Percentiles rank a stretch among this genome's conserved stretches.
These are phyloP conservation scores for Pachysandra terminalis DNA, from an alignment of 164 flowering plant genomes.

Conservation along the genomic window DNA sequence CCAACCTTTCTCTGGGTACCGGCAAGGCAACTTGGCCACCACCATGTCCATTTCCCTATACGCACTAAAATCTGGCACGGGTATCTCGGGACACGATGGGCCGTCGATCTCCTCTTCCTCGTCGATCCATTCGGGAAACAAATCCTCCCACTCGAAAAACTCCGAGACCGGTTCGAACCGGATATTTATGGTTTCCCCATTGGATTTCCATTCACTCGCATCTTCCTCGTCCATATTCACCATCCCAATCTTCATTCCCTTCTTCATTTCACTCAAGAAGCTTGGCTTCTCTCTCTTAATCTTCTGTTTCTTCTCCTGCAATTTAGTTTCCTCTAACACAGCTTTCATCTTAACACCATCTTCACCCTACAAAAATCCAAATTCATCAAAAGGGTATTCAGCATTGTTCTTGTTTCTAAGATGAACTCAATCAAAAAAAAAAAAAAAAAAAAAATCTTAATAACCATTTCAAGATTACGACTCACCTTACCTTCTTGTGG, in stretches of 20 bases:
- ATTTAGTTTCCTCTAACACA: conserved; percentile 33
- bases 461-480: conserved; percentile 7
- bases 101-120: conserved; percentile 79
- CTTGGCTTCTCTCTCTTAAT: conserved; percentile 48
- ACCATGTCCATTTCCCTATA: conserved; percentile 51
- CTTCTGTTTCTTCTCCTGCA: conserved; percentile 13
- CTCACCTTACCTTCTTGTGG: conserved; percentile 92
- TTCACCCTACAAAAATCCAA: conserved; percentile 32
- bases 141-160: conserved; percentile 59
- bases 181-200: conserved; percentile 31
- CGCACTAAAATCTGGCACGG: conserved; percentile 56
- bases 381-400: neutral
- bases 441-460: too few relatives aligned
- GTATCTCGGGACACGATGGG: conserved; percentile 76
- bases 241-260: conserved; percentile 51
- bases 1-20: conserved; percentile 60
- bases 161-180: conserved; percentile 45
- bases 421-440: too few relatives aligned
- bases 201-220: conserved; percentile 40
- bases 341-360: conserved; percentile 48
- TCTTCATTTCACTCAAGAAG: conserved; percentile 39
- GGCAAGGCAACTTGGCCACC: conserved; percentile 73
- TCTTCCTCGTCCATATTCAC: conserved; percentile 76
- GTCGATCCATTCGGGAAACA: conserved; percentile 97
- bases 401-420: neutral